Base-by-base conservation (phyloP, 257 asterid species). In the Solanum rostratum region DNA sequence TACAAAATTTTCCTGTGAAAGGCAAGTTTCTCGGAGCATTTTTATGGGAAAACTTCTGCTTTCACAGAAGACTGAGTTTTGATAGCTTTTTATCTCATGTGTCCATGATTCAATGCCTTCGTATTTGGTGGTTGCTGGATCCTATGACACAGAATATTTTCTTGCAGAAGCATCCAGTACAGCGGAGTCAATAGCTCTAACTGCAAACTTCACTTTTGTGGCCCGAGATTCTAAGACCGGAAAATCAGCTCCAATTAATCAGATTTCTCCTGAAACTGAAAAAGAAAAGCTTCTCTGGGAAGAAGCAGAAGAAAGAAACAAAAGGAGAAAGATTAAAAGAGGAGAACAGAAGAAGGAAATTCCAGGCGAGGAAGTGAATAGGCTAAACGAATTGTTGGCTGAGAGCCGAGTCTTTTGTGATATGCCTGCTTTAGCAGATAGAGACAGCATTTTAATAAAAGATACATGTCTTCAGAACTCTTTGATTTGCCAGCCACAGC, bases 131-230 rank as follows among this genome's bases (percentile, higher is more conserved):
- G 74, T 66, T 30, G 20, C 3, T 30, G 46, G 37, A n/a, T 16
- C 46, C 74, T 30, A 16, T 79, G 37, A 83, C 79, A 37, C 52
- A n/a, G 74, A 63, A 66, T 59, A 81, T 60, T 85, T 84, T 82
- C 79, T n/a, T 88, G 93, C 90, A 91, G 95, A 89, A 73, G 71
- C 87, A 62, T 82, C 85, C 9, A 85, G 88, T 86, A 82, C 91
- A 63, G 81, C 93, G 52, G 88, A 92, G 53, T 79, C 90, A 43
- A 87, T 87, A 59, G 97, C 99, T 86, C 94, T 96, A 52, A 96
- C 96, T 33, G 99, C 99, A 63, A 96, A 94, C 89, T 96, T 96
- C 91, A 96, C 98, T 29, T 96, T 96, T 65, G 99, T 96, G 84
- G 98, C 97, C 81, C 99, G 98, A 81, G 98, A 96, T 86, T 92